These are phyloP conservation scores for Pseudogymnoascus pannorum DNA, from an alignment of 2,329 filamentous ascomycete species.

Conservation along the genomic window DNA sequence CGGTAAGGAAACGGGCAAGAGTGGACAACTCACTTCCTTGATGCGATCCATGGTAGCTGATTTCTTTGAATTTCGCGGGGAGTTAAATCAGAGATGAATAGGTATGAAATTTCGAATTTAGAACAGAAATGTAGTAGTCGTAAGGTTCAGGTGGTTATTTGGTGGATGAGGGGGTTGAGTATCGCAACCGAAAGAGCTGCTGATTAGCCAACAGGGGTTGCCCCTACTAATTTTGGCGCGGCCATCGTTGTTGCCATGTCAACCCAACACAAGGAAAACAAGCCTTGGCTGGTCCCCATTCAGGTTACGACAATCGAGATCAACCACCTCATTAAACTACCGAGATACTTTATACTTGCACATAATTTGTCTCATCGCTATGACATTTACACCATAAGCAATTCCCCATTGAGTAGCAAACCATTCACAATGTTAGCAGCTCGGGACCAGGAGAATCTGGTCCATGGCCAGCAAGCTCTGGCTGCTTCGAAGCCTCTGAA, in stretches of 20 bases:
- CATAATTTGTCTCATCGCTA: neutral
- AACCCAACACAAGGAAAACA: conserved; percentile 5
- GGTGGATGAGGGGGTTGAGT: conserved; percentile 9
- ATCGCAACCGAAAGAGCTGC: conserved; percentile 5
- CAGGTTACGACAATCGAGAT: conserved; percentile 4
- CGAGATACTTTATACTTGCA: conserved; percentile 4
- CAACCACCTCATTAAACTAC: conserved; percentile 9
- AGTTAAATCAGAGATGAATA: neutral
- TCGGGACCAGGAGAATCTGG: conserved; percentile 81
- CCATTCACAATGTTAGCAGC: conserved; percentile 61
- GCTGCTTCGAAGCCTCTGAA: conserved; percentile 65
- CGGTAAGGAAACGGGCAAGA: neutral
- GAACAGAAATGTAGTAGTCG: neutral
- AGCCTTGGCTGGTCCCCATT: conserved; percentile 7
- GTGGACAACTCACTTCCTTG: conserved; percentile 64
- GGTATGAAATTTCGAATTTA: conserved; percentile 3
- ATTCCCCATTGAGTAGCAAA: conserved; percentile 1
- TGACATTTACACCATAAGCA: conserved; percentile 5
- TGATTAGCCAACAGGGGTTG: conserved; percentile 10
- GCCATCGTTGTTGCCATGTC: conserved; percentile 8
- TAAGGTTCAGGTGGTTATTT: conserved; percentile 7
- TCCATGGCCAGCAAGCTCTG: conserved; percentile 64
- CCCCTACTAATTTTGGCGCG: conserved; percentile 4
- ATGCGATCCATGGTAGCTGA: conserved; percentile 69
- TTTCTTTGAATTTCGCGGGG: conserved; percentile 14